A percentile compares a stretch with the other conserved stretches of the same genome.
These are phyloP conservation scores for Aspergillus amoenus DNA, from an alignment of 2,329 filamentous ascomycete species.

Conservation along the genomic window DNA sequence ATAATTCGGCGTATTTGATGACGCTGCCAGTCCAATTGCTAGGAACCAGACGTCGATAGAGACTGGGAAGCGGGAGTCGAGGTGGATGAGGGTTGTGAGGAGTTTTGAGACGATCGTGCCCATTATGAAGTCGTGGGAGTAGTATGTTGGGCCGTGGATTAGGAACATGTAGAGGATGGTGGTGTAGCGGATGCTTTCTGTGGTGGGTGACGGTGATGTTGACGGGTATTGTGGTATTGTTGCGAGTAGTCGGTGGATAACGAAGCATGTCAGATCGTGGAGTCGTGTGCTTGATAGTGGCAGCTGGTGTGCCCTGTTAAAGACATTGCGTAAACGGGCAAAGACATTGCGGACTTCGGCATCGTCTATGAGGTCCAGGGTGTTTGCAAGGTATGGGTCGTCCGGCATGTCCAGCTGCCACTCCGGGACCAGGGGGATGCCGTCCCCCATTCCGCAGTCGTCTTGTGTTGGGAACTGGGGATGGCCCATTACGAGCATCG, in stretches of 20 bases:
- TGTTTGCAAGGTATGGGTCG: not conserved
- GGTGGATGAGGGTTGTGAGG: conserved; percentile 27
- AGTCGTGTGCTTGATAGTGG: conserved; percentile 43
- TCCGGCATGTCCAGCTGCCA: conserved; percentile 44
- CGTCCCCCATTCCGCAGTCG: conserved; percentile 49
- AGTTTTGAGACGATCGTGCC: conserved; percentile 37
- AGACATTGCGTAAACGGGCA: conserved; percentile 46
- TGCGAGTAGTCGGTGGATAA: conserved; percentile 51
- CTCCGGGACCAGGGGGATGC: conserved; percentile 50
- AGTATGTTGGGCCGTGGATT: conserved; percentile 57
- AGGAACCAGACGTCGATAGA: conserved; percentile 46
- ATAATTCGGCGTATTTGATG: conserved; percentile 18
- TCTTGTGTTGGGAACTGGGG: conserved; percentile 57
- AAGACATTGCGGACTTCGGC: conserved; percentile 38
- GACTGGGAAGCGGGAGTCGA: conserved; percentile 14
- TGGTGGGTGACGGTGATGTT: conserved; percentile 20
- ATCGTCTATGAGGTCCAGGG: conserved; percentile 31
- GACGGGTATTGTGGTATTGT: not conserved
- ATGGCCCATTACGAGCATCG: conserved; percentile 53
- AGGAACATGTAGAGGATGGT: conserved; percentile 54
- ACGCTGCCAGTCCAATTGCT: conserved; percentile 41
- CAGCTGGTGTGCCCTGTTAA: conserved; percentile 33
- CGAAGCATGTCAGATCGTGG: conserved; percentile 57
- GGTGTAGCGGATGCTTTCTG: conserved; percentile 50
- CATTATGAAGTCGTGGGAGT: conserved; percentile 49